These are phyloP conservation scores for Eucalyptus tenuipes DNA, from an alignment of 345 rosid genomes.

Conservation along the genomic window DNA sequence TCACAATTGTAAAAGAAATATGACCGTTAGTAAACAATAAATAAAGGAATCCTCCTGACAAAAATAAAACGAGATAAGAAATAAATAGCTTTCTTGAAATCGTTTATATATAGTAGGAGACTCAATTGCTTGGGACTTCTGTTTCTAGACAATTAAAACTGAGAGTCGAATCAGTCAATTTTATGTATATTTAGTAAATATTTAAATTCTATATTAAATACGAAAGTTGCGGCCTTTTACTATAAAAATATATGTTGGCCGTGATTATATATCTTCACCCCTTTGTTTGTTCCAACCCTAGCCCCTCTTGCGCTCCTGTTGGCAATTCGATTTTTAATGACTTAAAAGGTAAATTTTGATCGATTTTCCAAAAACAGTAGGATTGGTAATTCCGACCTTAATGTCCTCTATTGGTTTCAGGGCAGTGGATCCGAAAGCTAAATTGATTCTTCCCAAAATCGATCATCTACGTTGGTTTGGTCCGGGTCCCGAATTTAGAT, in stretches of 20 bases:
- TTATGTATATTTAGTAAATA: not conserved
- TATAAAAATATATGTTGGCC: no score
- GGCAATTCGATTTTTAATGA: not conserved
- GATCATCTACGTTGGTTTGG: fast-evolving
- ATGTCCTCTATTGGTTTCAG: not conserved
- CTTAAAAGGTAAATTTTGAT: not conserved
- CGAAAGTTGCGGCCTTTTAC: fast-evolving
- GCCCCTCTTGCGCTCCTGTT: no score
- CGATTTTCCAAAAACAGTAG: no score
- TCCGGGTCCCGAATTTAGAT: not conserved
- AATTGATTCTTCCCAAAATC: not conserved
- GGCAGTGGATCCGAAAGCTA: fast-evolving
- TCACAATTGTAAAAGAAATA: not conserved
- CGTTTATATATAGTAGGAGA: not conserved
- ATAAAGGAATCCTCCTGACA: not conserved
- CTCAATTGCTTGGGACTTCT: not conserved
- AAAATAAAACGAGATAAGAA: not conserved
- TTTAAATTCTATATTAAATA: not conserved
- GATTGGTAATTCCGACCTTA: not conserved
- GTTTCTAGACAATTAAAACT: not conserved
- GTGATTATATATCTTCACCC: fast-evolving
- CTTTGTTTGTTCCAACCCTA: no score
- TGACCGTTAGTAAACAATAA: not conserved
- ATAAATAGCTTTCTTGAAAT: not conserved
- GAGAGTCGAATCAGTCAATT: fast-evolving